Conservation (phyloP, 1,139 yeast species). For the Debaryomyces coudertii region DNA sequence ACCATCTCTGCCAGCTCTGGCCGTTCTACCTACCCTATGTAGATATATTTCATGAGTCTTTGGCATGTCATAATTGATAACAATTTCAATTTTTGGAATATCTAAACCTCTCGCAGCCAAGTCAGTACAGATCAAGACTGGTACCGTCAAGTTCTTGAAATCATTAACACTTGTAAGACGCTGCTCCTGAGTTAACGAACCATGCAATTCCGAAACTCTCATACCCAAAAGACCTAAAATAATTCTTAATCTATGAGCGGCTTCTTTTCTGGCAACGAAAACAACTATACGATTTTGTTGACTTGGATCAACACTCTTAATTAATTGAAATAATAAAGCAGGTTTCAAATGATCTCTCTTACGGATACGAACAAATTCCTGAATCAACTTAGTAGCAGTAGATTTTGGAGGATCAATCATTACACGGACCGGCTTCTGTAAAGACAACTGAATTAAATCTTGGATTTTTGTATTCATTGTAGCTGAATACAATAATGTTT, state of each 20-base stretch:
- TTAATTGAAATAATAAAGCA: conserved; percentile 72
- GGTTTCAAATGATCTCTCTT: conserved; percentile 85
- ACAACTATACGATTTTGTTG: conserved; percentile 78
- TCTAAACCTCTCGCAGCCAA: conserved; percentile 99
- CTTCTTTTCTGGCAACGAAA: conserved; percentile 87
- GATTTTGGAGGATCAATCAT: conserved; percentile 97
- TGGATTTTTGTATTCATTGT: conserved; percentile 96
- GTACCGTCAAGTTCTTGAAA: conserved; percentile 80
- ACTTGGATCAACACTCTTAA: conserved; percentile 64
- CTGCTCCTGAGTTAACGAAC: conserved; percentile 93
- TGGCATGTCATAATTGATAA: conserved; percentile 95
- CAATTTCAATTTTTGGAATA: conserved; percentile 95
- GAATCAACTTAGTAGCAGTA: conserved; percentile 82
- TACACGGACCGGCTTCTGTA: conserved; percentile 87
- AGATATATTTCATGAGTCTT: conserved; percentile 85
- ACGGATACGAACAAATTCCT: conserved; percentile 92
- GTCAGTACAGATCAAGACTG: conserved; percentile 93
- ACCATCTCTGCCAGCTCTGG: conserved; percentile 98
- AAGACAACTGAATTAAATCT: conserved; percentile 81
- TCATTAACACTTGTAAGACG: conserved; percentile 82
- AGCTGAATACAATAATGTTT: conserved; percentile 91
- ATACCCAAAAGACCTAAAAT: conserved; percentile 85
- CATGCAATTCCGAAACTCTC: conserved; percentile 91
- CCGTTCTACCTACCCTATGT: conserved; percentile 99
- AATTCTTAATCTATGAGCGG: conserved; percentile 84